These are phyloP conservation scores for Jatropha podagrica DNA, from an alignment of 441 rosid genomes.

Conservation along the genomic window DNA sequence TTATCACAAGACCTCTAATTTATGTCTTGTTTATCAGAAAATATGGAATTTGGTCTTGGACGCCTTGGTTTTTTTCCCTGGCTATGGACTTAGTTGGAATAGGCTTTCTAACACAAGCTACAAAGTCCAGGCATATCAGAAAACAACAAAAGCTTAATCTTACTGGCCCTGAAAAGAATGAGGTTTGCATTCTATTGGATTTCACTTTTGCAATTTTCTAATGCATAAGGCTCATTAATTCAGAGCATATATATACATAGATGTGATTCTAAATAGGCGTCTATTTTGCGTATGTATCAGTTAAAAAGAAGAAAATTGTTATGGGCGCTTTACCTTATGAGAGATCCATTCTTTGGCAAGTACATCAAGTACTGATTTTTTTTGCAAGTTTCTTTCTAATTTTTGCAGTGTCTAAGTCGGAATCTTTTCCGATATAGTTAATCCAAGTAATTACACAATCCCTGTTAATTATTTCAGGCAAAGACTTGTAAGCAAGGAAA, in stretches of 20 bases:
- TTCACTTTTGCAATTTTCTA: constrained; percentile 1
- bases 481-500: constrained; percentile 71
- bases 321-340: constrained; percentile 94
- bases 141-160: constrained; percentile 40
- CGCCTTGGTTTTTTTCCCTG: constrained; percentile 85
- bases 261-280: constrained; percentile 16
- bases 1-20: constrained; percentile 76
- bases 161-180: constrained; percentile 58
- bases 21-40: constrained; percentile 79
- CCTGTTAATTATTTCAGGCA: constrained; percentile 47
- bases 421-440: constrained; percentile 2
- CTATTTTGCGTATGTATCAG: constrained; percentile 39
- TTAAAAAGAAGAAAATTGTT: constrained; percentile 75
- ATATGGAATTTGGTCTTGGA: constrained; percentile 82
- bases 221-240: constrained; percentile 8
- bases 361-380: constrained; percentile 57
- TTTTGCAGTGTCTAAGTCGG: neutral
- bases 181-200: constrained; percentile 48
- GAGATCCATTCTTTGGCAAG: constrained; percentile 92
- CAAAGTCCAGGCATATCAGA: constrained; percentile 36
- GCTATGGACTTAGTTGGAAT: constrained; percentile 60
- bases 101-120: constrained; percentile 48
- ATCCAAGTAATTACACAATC: constrained; percentile 2
- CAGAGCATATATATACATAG: neutral
- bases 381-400: neutral